Conservation (phyloP, 257 asterid genomes). For the Parsonsia alboflavescens region DNA sequence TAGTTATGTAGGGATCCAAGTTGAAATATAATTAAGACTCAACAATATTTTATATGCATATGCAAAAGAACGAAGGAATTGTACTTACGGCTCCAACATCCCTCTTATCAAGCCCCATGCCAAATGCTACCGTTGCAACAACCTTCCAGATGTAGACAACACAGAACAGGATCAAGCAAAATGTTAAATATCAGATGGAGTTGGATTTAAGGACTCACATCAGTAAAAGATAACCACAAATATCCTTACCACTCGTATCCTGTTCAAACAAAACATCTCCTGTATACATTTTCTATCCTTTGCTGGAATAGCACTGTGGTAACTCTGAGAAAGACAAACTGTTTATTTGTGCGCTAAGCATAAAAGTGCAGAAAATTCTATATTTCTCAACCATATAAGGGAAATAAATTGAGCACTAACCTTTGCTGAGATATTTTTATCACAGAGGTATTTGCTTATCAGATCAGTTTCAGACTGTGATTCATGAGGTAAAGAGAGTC, state of each 20-base stretch:
- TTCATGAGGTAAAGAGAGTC: conserved; percentile 18
- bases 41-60: not conserved
- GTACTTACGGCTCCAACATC: conserved; percentile 93
- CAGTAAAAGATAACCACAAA: conserved; percentile 10
- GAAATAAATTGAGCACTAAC: conserved; percentile 40
- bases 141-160: conserved; percentile 50
- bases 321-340: conserved; percentile 53
- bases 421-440: conserved; percentile 75
- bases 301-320: conserved; percentile 85
- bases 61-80: conserved; percentile 14
- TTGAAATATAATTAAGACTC: not conserved
- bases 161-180: conserved; percentile 7
- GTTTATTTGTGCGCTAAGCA: conserved; percentile 11
- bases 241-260: conserved; percentile 76
- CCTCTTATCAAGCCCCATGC: conserved; percentile 97
- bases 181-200: conserved; percentile 1
- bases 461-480: conserved; percentile 81
- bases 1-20: not conserved
- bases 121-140: conserved; percentile 98
- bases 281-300: conserved; percentile 74
- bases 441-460: conserved; percentile 81
- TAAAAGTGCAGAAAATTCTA: conserved; percentile 20
- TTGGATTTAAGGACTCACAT: conserved; percentile 8
- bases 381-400: conserved; percentile 23
- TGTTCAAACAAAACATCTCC: conserved; percentile 81